Percentiles rank a stretch among this genome's conserved stretches.
phyloP scores from a whole-genome alignment of 192 early-diverging fungal genomes.

The Umbelopsis vinacea region DNA sequence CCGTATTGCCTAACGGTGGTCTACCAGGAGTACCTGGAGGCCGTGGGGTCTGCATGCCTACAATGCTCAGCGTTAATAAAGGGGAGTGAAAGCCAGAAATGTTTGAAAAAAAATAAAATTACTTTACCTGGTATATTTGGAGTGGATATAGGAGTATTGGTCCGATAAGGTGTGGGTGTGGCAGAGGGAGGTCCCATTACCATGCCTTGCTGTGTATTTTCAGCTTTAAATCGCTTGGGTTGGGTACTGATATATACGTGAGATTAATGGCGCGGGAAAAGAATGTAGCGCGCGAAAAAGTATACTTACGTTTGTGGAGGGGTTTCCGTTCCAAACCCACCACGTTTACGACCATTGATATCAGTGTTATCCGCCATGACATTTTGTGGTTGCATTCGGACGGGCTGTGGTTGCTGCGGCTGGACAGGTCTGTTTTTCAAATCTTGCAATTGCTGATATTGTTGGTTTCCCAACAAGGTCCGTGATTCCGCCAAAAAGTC shows the following conservation, averaged over 20 bases:
- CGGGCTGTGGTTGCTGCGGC: constrained; percentile 26
- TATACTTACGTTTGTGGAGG: constrained; percentile 17
- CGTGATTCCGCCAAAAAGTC: constrained; percentile 47
- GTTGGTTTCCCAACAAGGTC: constrained; percentile 43
- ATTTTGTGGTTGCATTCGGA: constrained; percentile 16
- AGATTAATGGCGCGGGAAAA: background rate
- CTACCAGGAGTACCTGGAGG: constrained; percentile 15
- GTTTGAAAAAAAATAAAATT: too few species aligned
- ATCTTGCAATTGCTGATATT: constrained; percentile 49
- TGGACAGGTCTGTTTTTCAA: constrained; percentile 44
- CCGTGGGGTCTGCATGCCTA: background rate
- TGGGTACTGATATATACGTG: constrained; percentile 17
- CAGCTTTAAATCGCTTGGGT: constrained; percentile 39
- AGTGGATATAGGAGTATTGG: constrained; percentile 16
- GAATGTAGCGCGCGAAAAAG: too few species aligned
- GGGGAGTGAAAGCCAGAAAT: too few species aligned
- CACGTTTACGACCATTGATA: constrained; percentile 11
- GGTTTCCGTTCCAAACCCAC: background rate
- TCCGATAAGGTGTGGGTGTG: constrained; percentile 7
- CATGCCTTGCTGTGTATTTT: constrained; percentile 10
- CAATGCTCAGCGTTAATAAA: background rate
- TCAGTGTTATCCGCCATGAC: constrained; percentile 5
- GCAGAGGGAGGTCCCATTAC: constrained; percentile 18
- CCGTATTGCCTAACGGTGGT: constrained; percentile 25
- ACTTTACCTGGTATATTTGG: constrained; percentile 8